phyloP scores from a whole-genome alignment of 23 red algal species.

The Gracilaria vermiculophylla region DNA sequence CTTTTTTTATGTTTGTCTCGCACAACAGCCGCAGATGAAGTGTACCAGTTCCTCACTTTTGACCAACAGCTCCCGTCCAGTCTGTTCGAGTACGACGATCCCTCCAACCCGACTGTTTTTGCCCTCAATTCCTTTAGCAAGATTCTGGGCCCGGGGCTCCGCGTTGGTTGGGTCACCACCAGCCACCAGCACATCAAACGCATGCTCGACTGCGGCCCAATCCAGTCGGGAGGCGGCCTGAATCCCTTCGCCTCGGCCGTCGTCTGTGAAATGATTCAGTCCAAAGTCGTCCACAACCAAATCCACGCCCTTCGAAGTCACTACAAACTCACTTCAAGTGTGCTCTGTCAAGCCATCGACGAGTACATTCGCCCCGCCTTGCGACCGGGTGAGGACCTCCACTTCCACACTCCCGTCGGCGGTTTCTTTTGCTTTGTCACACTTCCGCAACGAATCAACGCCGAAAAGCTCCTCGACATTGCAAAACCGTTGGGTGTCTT shows the following conservation, averaged over 20 bases:
- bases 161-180: conserved; percentile 81
- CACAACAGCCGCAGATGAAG: conserved; percentile 73
- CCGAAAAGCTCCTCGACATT: conserved; percentile 53
- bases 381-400: neutral
- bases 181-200: conserved; percentile 43
- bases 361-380: conserved; percentile 37
- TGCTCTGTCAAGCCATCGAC: conserved; percentile 66
- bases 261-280: conserved; percentile 63
- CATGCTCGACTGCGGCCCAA: conserved; percentile 35
- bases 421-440: conserved; percentile 80
- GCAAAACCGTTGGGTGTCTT: conserved; percentile 43
- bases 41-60: conserved; percentile 79
- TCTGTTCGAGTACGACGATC: conserved; percentile 69
- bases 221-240: conserved; percentile 79
- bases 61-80: conserved; percentile 21
- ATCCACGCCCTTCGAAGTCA: conserved; percentile 23
- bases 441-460: conserved; percentile 55
- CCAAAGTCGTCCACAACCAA: conserved; percentile 41
- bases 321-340: conserved; percentile 12
- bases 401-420: conserved; percentile 59
- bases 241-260: conserved; percentile 82
- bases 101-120: conserved; percentile 56
- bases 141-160: conserved; percentile 81
- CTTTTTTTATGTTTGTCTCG: neutral
- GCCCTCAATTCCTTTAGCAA: conserved; percentile 85